Evolutionary conservation across 225 moss, liverwort and hornwort species (phyloP).

Genomic region (Rhytidiadelphus loreus): DNA sequence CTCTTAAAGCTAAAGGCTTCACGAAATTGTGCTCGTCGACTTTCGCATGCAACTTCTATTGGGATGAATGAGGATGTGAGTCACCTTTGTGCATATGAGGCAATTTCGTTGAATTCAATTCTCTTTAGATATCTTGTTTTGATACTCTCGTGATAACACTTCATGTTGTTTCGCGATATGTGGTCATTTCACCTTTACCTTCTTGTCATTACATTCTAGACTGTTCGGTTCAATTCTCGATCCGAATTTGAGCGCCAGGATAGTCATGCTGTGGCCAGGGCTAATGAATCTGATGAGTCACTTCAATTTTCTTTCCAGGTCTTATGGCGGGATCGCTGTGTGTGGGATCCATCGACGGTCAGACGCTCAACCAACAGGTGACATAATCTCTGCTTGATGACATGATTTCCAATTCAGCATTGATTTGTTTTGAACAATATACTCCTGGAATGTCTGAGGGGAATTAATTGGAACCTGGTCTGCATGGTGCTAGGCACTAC

Average conservation of each 20-base stretch:
- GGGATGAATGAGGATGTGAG: not conserved
- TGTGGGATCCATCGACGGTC: not conserved
- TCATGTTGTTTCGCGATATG: not conserved
- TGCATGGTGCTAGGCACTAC: not conserved
- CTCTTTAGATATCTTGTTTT: not conserved
- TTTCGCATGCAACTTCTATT: not conserved
- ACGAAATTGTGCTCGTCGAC: not conserved
- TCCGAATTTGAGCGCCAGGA: not conserved
- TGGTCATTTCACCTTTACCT: not conserved
- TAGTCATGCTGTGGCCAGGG: not conserved
- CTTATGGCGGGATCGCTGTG: not conserved
- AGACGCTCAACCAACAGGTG: not conserved
- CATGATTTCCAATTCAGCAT: not conserved
- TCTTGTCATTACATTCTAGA: not conserved
- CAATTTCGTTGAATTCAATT: not conserved
- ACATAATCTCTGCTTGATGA: not conserved
- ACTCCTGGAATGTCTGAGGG: not conserved
- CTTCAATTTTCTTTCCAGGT: not conserved
- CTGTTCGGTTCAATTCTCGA: not conserved
- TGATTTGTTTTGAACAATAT: not conserved
- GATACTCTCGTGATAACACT: not conserved
- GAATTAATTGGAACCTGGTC: not conserved
- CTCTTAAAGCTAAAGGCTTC: not conserved
- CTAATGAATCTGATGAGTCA: not conserved
- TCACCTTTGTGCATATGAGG: not conserved